These are phyloP conservation scores for Trametes cinnabarina DNA, from an alignment of 768 basidiomycete species.

Conservation along the genomic window DNA sequence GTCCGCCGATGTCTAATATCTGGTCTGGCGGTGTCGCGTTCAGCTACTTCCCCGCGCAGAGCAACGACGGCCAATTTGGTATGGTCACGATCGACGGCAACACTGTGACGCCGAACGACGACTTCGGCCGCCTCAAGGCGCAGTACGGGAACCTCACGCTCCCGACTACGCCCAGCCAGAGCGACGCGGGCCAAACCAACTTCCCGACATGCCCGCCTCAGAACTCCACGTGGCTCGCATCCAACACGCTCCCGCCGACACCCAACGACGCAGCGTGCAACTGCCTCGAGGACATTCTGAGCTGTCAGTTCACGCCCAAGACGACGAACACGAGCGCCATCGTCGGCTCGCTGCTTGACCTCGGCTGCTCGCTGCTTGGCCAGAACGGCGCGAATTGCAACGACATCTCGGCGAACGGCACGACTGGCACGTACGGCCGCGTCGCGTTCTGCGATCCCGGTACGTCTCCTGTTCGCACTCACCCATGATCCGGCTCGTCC, in stretches of 20 bases:
- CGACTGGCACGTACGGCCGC: slow-evolving; percentile 71
- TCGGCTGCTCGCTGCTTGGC: slow-evolving; percentile 69
- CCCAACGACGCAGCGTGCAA: slow-evolving; percentile 78
- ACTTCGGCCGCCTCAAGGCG: slow-evolving; percentile 63
- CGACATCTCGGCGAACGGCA: slow-evolving; percentile 71
- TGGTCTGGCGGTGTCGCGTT: slow-evolving; percentile 92
- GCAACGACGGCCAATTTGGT: slow-evolving; percentile 73
- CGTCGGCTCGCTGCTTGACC: slow-evolving; percentile 60
- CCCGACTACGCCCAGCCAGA: slow-evolving; percentile 62
- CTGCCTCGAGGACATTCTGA: slow-evolving; percentile 66
- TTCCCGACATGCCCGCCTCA: slow-evolving; percentile 62
- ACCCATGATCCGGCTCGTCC: neutral
- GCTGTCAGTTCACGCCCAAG: slow-evolving; percentile 70
- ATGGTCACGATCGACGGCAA: slow-evolving; percentile 77
- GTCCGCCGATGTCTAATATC: slow-evolving; percentile 66
- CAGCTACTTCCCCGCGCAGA: slow-evolving; percentile 84
- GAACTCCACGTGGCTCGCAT: slow-evolving; percentile 61
- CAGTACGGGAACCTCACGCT: slow-evolving; percentile 59
- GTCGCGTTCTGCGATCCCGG: slow-evolving; percentile 79
- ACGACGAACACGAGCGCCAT: slow-evolving; percentile 59
- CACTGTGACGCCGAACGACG: slow-evolving; percentile 65
- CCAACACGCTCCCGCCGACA: slow-evolving; percentile 74
- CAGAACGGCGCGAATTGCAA: slow-evolving; percentile 57
- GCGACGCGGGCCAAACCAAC: slow-evolving; percentile 48
- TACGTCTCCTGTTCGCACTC: slow-evolving; percentile 31